phyloP scores from a whole-genome alignment of 164 flowering plant species.

The Cinnamomum chago region DNA sequence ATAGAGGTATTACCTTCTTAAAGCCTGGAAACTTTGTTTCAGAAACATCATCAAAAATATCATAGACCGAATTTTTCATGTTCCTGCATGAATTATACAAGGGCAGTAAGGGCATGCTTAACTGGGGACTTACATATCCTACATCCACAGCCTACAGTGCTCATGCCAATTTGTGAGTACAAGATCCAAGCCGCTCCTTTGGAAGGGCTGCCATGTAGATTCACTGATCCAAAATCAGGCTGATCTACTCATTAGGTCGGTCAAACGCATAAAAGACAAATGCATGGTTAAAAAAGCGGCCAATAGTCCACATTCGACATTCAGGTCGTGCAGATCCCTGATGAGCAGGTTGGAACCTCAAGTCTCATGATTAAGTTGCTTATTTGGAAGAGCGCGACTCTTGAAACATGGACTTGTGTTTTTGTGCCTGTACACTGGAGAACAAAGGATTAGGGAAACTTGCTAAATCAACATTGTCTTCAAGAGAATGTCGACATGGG shows the following conservation, averaged over 20 bases:
- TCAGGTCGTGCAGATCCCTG: background rate
- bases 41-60: conserved; percentile 70
- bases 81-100: conserved; percentile 39
- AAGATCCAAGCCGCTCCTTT: background rate
- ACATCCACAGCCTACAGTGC: background rate
- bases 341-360: background rate
- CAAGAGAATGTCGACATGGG: background rate
- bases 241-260: background rate
- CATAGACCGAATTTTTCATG: conserved; percentile 66
- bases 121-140: background rate
- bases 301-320: background rate
- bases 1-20: conserved; percentile 45
- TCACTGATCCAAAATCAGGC: background rate
- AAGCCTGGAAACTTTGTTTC: conserved; percentile 67
- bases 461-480: background rate
- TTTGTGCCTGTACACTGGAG: no score
- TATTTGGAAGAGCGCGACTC: no score
- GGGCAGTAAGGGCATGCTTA: background rate
- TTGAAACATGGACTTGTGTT: no score
- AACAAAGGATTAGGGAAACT: background rate
- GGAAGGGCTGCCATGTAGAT: background rate
- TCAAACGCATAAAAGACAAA: background rate
- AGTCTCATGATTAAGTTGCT: background rate
- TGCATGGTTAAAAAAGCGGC: background rate
- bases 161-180: background rate